These are phyloP conservation scores for Panicum hallii DNA, from an alignment of 202 grass and related monocot genomes.

Conservation along the genomic window DNA sequence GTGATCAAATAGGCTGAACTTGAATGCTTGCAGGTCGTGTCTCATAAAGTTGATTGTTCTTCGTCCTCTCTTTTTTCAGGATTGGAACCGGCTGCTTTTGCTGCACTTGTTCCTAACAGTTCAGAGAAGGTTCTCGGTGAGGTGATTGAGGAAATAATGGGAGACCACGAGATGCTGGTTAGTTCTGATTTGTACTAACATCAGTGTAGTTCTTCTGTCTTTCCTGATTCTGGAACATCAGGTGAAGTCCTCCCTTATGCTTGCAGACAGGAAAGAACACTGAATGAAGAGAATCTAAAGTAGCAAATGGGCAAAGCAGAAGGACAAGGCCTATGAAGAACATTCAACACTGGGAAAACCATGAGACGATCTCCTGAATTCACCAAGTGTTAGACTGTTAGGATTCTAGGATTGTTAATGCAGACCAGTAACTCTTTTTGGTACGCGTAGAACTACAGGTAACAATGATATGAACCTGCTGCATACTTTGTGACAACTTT, in stretches of 20 bases:
- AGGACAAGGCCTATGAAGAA: not conserved
- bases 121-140: conserved; percentile 79
- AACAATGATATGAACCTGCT: not conserved
- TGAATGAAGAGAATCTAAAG: conserved; percentile 24
- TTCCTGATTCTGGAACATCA: not conserved
- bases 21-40: not conserved
- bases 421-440: not conserved
- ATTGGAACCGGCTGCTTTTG: conserved; percentile 84
- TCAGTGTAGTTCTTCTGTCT: conserved; percentile 27
- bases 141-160: conserved; percentile 92
- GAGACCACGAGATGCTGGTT: conserved; percentile 95
- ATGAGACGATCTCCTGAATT: conserved; percentile 6
- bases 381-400: not conserved
- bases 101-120: conserved; percentile 95
- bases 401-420: not conserved
- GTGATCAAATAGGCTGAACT: not conserved
- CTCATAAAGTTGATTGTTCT: conserved; percentile 26
- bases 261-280: conserved; percentile 66
- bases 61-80: conserved; percentile 48
- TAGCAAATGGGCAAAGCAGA: not conserved
- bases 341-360: conserved; percentile 20
- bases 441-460: not conserved
- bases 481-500: not conserved
- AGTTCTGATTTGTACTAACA: conserved; percentile 39
- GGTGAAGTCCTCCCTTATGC: not conserved